Percentiles rank a stretch among this genome's conserved stretches.
Conservation (phyloP, 1,284 basidiomycete genomes). For the Athelia sp. region DNA sequence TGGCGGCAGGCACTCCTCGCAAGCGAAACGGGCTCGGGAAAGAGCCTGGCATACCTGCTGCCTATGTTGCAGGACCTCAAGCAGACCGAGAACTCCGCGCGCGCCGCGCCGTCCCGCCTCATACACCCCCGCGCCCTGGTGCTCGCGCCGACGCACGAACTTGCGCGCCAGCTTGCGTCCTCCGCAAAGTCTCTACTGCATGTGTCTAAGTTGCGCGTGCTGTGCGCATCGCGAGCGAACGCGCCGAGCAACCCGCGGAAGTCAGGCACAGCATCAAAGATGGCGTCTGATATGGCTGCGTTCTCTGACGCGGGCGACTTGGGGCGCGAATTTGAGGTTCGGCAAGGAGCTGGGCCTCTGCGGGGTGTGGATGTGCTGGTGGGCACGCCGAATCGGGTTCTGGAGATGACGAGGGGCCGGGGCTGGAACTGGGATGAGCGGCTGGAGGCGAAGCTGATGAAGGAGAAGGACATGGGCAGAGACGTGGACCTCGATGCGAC, state of each 20-base stretch:
- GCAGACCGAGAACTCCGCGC: constrained; percentile 35
- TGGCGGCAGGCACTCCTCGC: constrained; percentile 62
- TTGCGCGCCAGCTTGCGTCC: constrained; percentile 70
- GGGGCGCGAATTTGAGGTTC: constrained; percentile 22
- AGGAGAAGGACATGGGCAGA: constrained; percentile 10
- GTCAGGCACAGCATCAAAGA: constrained; percentile 39
- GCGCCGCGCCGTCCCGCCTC: constrained; percentile 14
- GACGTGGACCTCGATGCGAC: constrained; percentile 14
- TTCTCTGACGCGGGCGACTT: constrained; percentile 14
- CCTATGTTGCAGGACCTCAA: constrained; percentile 80
- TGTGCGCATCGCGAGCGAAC: constrained; percentile 67
- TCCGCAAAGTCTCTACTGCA: constrained; percentile 76
- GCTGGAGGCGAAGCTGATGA: constrained; percentile 19
- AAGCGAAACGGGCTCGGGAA: constrained; percentile 86
- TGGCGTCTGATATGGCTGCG: constrained; percentile 24
- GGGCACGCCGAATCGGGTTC: constrained; percentile 72
- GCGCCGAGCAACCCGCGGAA: constrained; percentile 28
- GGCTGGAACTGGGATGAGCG: constrained; percentile 56
- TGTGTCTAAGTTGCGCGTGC: constrained; percentile 66
- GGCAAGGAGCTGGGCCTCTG: constrained; percentile 11
- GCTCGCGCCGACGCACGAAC: constrained; percentile 84
- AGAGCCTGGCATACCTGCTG: constrained; percentile 85
- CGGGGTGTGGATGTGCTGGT: constrained; percentile 68
- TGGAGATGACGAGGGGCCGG: constrained; percentile 63
- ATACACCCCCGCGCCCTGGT: constrained; percentile 73